Conservation (phyloP, 306 rosid genomes). For the Astragalus membranaceus region DNA sequence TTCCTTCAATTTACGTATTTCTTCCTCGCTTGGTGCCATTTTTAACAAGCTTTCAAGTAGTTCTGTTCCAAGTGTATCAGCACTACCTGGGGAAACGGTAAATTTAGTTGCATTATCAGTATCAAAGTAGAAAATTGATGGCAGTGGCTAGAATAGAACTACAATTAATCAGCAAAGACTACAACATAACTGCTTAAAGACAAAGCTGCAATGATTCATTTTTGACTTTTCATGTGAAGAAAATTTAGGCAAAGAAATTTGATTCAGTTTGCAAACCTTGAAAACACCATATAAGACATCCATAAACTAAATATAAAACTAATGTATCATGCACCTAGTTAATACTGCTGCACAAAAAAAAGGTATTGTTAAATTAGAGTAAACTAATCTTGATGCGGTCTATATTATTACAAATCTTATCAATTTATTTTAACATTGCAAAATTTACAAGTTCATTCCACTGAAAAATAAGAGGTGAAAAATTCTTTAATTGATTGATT, state of each 20-base stretch:
- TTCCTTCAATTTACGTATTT: conserved; percentile 77
- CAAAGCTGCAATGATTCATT: background rate
- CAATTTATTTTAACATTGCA: too few species aligned
- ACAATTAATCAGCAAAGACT: background rate
- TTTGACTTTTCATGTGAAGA: background rate
- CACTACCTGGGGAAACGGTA: conserved; percentile 50
- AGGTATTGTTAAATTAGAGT: too few species aligned
- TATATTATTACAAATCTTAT: too few species aligned
- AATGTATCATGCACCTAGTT: too few species aligned
- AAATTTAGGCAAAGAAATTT: background rate
- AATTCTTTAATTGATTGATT: too few species aligned
- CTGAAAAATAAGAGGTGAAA: too few species aligned
- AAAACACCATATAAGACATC: background rate
- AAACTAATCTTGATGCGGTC: too few species aligned
- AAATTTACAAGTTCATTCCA: too few species aligned
- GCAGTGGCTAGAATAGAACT: background rate
- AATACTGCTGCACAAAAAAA: too few species aligned
- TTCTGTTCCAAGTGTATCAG: conserved; percentile 80
- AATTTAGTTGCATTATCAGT: background rate
- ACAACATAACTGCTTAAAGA: background rate
- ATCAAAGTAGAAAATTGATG: background rate
- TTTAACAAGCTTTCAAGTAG: conserved; percentile 82
- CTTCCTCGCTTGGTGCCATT: conserved; percentile 97
- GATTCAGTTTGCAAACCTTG: background rate
- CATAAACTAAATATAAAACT: too few species aligned